Evolutionary conservation across 2,329 filamentous ascomycete genomes (phyloP).

Genomic region (Trichoderma koningii): DNA sequence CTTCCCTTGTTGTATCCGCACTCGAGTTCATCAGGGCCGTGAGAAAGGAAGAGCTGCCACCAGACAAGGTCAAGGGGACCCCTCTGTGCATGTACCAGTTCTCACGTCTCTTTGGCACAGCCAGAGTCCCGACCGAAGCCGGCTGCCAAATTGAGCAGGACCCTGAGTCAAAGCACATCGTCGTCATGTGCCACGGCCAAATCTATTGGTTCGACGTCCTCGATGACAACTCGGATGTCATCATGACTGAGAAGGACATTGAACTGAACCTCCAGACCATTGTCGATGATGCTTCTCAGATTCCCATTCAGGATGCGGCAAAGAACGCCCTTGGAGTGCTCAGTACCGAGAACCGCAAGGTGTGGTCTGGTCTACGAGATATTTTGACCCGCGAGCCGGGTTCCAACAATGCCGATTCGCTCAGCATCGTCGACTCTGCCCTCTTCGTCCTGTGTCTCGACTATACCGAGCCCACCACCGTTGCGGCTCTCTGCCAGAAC

Average conservation of each 20-base stretch:
- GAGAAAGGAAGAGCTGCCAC: constrained; percentile 86
- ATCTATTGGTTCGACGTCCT: constrained; percentile 99
- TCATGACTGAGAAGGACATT: constrained; percentile 96
- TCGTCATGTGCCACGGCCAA: constrained; percentile 91
- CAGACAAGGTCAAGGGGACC: constrained; percentile 79
- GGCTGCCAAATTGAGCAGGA: constrained; percentile 97
- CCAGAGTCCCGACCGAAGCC: constrained; percentile 88
- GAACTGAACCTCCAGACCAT: constrained; percentile 90
- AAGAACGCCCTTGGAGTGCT: constrained; percentile 91
- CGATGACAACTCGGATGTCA: constrained; percentile 89
- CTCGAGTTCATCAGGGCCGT: constrained; percentile 92
- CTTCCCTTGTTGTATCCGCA: constrained; percentile 86
- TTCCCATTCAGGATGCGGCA: constrained; percentile 90
- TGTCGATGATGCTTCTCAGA: constrained; percentile 84
- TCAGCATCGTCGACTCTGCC: constrained; percentile 93
- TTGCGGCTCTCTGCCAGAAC: constrained; percentile 88
- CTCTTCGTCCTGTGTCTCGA: constrained; percentile 92
- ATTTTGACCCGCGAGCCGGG: constrained; percentile 81
- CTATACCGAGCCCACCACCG: constrained; percentile 80
- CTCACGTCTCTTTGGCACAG: constrained; percentile 90
- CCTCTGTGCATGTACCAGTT: constrained; percentile 99
- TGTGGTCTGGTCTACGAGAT: constrained; percentile 90
- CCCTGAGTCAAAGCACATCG: constrained; percentile 86
- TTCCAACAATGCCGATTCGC: constrained; percentile 92
- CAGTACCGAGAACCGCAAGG: constrained; percentile 93